Base-by-base conservation (phyloP, 2,329 filamentous ascomycete genomes). In the Nakataea oryzae region DNA sequence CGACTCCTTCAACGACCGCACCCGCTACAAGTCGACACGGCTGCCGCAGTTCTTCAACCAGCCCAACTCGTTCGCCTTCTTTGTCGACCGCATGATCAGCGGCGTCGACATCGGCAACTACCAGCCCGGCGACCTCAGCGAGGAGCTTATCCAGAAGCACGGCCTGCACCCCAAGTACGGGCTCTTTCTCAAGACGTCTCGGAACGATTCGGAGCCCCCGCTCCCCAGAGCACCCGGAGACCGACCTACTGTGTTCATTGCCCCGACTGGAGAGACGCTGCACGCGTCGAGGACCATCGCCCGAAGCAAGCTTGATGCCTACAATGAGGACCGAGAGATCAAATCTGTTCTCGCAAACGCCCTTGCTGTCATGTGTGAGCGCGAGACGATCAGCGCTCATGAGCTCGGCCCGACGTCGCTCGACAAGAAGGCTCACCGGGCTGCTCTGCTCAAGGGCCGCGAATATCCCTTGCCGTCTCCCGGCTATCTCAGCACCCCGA, bases 1-100 rank as follows among this genome's bases (percentile, higher is more conserved):
- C 27, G 83, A 86, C 67, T 83, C 81, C 4, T 78, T 78, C 64
- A 86, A 86, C 63, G 81, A 83, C 66, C 77, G 79, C 32, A 76
- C 76, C 63, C 76, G 82, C 59, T 81, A 81, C 67, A 80, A 78
- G 68, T 54, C 41, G 9, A 30, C 41, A 9, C 6, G 50, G 27
- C 28, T 60, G 5, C 59, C 47, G 28, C 59, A 60, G 59, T 85
- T 79, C 66, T 74, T 83, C 58, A 76, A 80, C 65, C 78, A 75
- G 30, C 81, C 83, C 50, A 82, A 84, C 68, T 79, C 78, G 57
- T 79, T 78, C 63, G 78, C 76, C 62, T 74, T 82, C 70, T 81
- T 84, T 67, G 74, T 81, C 64, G 83, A 86, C 66, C 79, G 80
- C 63, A 79, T 78, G 63, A 77, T 80, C 64, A 78, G 76, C 65